phyloP scores from a whole-genome alignment of 345 rosid genomes.

The Pseudoturritis turrita region DNA sequence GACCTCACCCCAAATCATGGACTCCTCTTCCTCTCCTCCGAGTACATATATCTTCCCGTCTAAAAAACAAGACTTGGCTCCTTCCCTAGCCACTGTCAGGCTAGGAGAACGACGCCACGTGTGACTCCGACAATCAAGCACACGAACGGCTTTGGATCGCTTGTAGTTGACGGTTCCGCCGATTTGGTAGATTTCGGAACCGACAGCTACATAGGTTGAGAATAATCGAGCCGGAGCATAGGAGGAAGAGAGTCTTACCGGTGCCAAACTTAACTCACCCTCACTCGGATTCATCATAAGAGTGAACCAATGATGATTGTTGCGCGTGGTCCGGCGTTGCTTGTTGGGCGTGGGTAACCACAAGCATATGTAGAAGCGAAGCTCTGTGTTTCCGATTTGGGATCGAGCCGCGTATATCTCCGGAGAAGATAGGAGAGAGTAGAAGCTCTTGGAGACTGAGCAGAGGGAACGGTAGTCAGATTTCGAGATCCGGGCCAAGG shows the following conservation, averaged over 20 bases:
- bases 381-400: conserved; percentile 30
- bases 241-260: too few relatives aligned
- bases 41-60: conserved; percentile 46
- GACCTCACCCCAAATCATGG: background rate
- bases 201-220: conserved; percentile 40
- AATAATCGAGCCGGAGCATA: too few relatives aligned
- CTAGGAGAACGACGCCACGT: conserved; percentile 45
- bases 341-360: too few relatives aligned
- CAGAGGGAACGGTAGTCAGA: conserved; percentile 46
- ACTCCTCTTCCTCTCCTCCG: background rate
- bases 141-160: conserved; percentile 43
- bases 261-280: too few relatives aligned
- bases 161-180: conserved; percentile 43
- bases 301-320: too few relatives aligned
- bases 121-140: conserved; percentile 60
- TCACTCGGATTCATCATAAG: too few relatives aligned
- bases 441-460: conserved; percentile 50
- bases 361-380: conserved; percentile 51
- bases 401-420: conserved; percentile 45
- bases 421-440: conserved; percentile 45
- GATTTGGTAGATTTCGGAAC: conserved; percentile 42
- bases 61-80: conserved; percentile 44
- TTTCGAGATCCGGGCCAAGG: conserved; percentile 50
- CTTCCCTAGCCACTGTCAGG: conserved; percentile 51
- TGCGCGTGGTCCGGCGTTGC: too few relatives aligned